These are phyloP conservation scores for Beauveria sp. DNA, from an alignment of 2,329 filamentous ascomycete species.

Conservation along the genomic window DNA sequence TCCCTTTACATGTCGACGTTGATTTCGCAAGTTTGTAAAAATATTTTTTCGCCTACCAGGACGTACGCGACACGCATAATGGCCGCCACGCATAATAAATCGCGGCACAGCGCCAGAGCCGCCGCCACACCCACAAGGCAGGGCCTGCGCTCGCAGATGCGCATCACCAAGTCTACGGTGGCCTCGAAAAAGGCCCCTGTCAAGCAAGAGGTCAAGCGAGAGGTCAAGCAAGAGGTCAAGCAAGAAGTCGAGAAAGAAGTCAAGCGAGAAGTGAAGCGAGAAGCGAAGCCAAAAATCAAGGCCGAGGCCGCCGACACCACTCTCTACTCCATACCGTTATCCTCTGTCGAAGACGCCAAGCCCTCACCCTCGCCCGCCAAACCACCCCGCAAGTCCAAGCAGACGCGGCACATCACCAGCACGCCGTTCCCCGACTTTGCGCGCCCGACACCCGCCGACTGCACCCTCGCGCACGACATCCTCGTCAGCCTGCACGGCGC, in stretches of 20 bases:
- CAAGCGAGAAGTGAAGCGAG: background rate
- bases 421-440: constrained; percentile 62
- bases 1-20: background rate
- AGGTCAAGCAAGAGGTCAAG: background rate
- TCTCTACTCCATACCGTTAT: background rate
- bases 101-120: background rate
- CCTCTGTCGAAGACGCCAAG: background rate
- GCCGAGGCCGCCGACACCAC: background rate
- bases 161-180: background rate
- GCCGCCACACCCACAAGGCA: background rate
- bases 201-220: background rate
- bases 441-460: constrained; percentile 60
- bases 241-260: background rate
- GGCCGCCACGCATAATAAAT: background rate
- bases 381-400: background rate
- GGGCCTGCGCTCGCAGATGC: constrained; percentile 9
- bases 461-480: constrained; percentile 57
- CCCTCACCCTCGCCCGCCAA: background rate
- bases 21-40: background rate
- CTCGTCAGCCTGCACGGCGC: constrained; percentile 59
- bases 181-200: background rate
- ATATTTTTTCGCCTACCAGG: background rate
- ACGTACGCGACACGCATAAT: background rate
- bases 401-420: background rate
- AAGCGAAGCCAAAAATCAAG: background rate